These are phyloP conservation scores for Debaryomyces udenii DNA, from an alignment of 1,139 yeast species.

Conservation along the genomic window DNA sequence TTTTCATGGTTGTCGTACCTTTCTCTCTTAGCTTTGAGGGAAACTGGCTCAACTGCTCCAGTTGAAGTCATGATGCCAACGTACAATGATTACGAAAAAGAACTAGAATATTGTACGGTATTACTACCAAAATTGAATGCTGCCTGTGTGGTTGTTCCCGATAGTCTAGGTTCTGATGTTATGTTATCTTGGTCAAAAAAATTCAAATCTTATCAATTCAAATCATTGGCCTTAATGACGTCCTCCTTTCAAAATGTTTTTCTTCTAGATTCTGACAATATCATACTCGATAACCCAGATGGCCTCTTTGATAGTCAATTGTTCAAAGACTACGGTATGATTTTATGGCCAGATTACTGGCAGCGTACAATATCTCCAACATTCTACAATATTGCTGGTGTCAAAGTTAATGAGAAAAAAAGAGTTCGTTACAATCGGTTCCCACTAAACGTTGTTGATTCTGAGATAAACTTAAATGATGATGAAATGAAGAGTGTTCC, in stretches of 20 bases:
- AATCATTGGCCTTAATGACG: slow-evolving; percentile 42
- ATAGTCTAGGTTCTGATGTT: slow-evolving; percentile 28
- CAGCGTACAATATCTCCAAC: slow-evolving; percentile 69
- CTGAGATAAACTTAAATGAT: slow-evolving; percentile 12
- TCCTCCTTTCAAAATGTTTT: slow-evolving; percentile 47
- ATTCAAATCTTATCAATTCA: slow-evolving; percentile 42
- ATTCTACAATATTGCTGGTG: slow-evolving; percentile 66
- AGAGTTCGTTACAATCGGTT: slow-evolving; percentile 29
- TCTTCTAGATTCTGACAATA: slow-evolving; percentile 47
- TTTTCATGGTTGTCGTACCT: slow-evolving; percentile 46
- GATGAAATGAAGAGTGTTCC: slow-evolving; percentile 24
- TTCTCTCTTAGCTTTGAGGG: slow-evolving; percentile 36
- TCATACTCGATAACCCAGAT: slow-evolving; percentile 41
- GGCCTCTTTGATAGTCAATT: slow-evolving; percentile 55
- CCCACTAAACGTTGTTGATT: slow-evolving; percentile 17
- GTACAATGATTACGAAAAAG: slow-evolving; percentile 33
- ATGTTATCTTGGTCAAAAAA: slow-evolving; percentile 33
- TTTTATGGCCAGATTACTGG: slow-evolving; percentile 88
- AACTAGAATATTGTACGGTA: slow-evolving; percentile 29
- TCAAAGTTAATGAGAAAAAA: slow-evolving; percentile 30
- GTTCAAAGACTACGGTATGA: slow-evolving; percentile 57
- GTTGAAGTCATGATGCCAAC: slow-evolving; percentile 43
- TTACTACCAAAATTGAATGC: slow-evolving; percentile 32
- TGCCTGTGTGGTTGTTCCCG: slow-evolving; percentile 37
- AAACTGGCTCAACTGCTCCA: slow-evolving; percentile 39